Conservation (phyloP, 192 early-diverging fungal genomes). For the Linnemannia hyalina region DNA sequence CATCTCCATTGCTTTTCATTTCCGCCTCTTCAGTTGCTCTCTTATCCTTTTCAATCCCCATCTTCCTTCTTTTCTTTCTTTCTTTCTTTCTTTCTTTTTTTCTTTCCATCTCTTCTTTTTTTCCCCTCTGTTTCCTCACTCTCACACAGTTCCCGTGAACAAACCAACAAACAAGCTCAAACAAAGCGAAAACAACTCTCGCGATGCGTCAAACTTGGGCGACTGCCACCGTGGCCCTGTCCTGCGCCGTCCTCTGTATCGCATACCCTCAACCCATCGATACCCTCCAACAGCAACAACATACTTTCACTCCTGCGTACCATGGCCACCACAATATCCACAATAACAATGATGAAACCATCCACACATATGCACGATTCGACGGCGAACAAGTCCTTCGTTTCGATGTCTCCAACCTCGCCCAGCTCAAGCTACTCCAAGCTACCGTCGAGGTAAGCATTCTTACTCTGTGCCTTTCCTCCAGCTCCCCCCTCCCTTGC, state of each 20-base stretch:
- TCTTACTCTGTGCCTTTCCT: neutral
- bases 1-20: neutral
- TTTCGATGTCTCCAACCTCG: constrained; percentile 24
- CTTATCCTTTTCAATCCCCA: neutral
- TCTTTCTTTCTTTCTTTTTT: neutral
- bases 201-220: constrained; percentile 23
- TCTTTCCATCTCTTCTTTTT: neutral
- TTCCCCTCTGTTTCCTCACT: neutral
- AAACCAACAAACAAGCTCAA: neutral
- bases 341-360: neutral
- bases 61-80: neutral
- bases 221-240: constrained; percentile 24
- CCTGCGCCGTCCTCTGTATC: constrained; percentile 13
- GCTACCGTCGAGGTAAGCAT: constrained; percentile 30
- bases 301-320: constrained; percentile 1
- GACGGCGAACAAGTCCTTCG: constrained; percentile 43
- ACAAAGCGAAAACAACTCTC: neutral
- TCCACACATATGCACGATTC: constrained; percentile 28
- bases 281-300: constrained; percentile 14
- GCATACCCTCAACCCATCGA: constrained; percentile 24
- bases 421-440: constrained; percentile 31
- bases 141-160: constrained; percentile 3
- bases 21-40: neutral
- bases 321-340: neutral
- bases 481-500: neutral